These are phyloP conservation scores for Maudiozyma turicensis DNA, from an alignment of 805 yeast species.

Conservation along the genomic window DNA sequence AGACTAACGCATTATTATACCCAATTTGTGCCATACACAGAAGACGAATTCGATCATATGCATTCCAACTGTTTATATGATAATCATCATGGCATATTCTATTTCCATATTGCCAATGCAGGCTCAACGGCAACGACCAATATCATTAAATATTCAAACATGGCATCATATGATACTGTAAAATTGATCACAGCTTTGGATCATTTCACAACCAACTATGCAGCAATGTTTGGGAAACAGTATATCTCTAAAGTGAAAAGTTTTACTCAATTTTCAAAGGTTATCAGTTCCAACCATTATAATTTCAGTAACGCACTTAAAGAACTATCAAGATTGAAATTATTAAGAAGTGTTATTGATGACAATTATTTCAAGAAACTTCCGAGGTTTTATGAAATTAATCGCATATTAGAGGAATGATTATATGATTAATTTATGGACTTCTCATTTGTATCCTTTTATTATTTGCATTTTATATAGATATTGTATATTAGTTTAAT, in stretches of 20 bases:
- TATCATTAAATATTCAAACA: background rate
- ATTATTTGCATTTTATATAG: too few relatives aligned
- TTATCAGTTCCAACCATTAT: constrained; percentile 1
- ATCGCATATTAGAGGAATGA: background rate
- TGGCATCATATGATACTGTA: background rate
- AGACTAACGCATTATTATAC: constrained; percentile 42
- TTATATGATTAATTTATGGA: too few relatives aligned
- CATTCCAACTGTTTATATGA: background rate
- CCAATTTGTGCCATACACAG: constrained; percentile 23
- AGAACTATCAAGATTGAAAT: background rate
- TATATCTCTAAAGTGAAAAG: constrained; percentile 15
- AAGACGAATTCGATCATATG: constrained; percentile 13
- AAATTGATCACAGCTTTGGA: constrained; percentile 6
- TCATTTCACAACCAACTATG: constrained; percentile 16
- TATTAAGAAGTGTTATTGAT: background rate
- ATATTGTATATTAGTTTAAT: too few relatives aligned
- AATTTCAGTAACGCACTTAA: background rate
- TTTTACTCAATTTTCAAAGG: constrained; percentile 2
- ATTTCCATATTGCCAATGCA: constrained; percentile 3
- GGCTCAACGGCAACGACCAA: background rate
- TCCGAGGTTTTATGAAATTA: background rate
- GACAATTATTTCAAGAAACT: background rate
- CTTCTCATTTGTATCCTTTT: too few relatives aligned
- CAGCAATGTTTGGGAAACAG: constrained; percentile 14
- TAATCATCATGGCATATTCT: background rate